These are phyloP conservation scores for Fusarium sp. DNA, from an alignment of 2,329 filamentous ascomycete genomes.

Conservation along the genomic window DNA sequence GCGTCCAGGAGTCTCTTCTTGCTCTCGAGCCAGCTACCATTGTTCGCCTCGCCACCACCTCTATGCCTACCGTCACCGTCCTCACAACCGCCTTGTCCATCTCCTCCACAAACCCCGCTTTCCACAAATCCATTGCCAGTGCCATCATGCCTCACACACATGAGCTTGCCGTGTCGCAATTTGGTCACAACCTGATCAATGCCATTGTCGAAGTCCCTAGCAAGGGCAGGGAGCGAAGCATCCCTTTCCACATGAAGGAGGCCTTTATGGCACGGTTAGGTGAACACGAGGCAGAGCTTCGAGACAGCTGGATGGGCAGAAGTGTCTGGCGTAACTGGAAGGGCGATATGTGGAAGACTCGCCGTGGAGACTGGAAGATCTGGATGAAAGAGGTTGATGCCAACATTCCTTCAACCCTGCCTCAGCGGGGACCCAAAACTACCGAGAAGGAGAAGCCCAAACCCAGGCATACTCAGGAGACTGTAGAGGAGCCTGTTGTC, in stretches of 20 bases:
- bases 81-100: slow-evolving; percentile 63
- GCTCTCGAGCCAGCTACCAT: slow-evolving; percentile 67
- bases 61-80: slow-evolving; percentile 61
- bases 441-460: slow-evolving; percentile 14
- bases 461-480: background rate
- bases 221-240: slow-evolving; percentile 58
- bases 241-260: slow-evolving; percentile 70
- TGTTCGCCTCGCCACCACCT: slow-evolving; percentile 71
- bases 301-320: slow-evolving; percentile 65
- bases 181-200: slow-evolving; percentile 64
- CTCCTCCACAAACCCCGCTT: slow-evolving; percentile 61
- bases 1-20: slow-evolving; percentile 79
- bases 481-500: slow-evolving; percentile 4
- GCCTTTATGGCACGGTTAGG: slow-evolving; percentile 63
- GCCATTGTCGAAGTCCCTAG: slow-evolving; percentile 63
- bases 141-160: slow-evolving; percentile 58
- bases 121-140: slow-evolving; percentile 67
- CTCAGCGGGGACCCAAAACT: slow-evolving; percentile 27
- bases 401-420: slow-evolving; percentile 34
- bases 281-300: slow-evolving; percentile 60
- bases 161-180: slow-evolving; percentile 61
- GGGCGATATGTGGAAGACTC: slow-evolving; percentile 67
- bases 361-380: slow-evolving; percentile 65
- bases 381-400: slow-evolving; percentile 65
- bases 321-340: slow-evolving; percentile 69